Base-by-base conservation (phyloP, 441 rosid genomes). In the Eutrema salsugineum region DNA sequence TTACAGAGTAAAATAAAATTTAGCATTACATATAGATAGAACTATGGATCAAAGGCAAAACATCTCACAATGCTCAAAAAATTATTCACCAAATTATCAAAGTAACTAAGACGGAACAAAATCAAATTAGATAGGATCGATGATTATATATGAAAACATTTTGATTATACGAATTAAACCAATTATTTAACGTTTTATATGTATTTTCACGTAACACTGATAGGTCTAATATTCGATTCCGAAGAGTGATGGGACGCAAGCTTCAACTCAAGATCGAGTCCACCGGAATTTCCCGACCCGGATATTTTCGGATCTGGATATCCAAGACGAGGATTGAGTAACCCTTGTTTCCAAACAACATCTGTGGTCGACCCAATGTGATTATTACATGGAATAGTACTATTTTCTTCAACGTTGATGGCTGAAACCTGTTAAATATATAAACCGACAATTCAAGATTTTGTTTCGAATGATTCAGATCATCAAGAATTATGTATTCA, bases 201-300 rank as follows among this genome's bases (percentile, higher is more conserved):
- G 22, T 53, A 8, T 43, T 22, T 50, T 76, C 44, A 76, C 42
- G 76, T 76, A 48, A 76, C 79, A 42, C 67, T 63, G 17, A 76
- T 70, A 42, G 75, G 66, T 69, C 75, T 70, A 56, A 20, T 49
- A 57, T 35, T 76, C 17, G 71, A 55, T 46, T 30, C 42, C 1
- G 79, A 35, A 70, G 79, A 39, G 28, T 70, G 75, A 69, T 56
- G 68, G n/a, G 71, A 69, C 27, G 88, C 87, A 43, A 92, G 94
- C 40, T 66, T 90, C 63, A 92, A 91, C 71, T 87, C 91, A 59
- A 92, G 79, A 77, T 84, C 85, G 63, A 77, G 77, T 12, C 64
- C 80, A 44, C 62, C 75, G 38, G 30, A 40, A 47, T 64, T 68
- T 56, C 63, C 51, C 56, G 82, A 42, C 35, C 30, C 72, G 54